Evolutionary conservation across 1,139 yeast genomes (phyloP).

Genomic region (Debaryomyces sp.): DNA sequence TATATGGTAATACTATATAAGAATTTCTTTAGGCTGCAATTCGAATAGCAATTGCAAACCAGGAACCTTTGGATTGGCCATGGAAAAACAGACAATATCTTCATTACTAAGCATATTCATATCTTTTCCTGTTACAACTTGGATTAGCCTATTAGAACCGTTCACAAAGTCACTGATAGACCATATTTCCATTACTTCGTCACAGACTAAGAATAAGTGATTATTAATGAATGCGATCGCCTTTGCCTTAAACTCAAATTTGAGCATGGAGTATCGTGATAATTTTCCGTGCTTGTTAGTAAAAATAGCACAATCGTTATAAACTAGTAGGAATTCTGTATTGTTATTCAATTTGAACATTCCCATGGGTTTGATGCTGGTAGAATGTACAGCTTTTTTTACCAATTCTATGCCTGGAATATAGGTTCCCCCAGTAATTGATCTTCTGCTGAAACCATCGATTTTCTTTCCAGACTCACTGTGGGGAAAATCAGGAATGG

Average conservation of each 20-base stretch:
- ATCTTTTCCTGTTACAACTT: conserved; percentile 75
- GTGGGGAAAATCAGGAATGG: conserved; percentile 51
- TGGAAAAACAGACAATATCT: conserved; percentile 48
- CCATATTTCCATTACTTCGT: conserved; percentile 74
- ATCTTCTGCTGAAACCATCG: conserved; percentile 36
- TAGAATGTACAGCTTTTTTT: conserved; percentile 34
- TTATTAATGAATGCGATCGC: conserved; percentile 59
- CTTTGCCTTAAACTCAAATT: conserved; percentile 64
- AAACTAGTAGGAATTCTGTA: conserved; percentile 62
- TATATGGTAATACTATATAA: background rate
- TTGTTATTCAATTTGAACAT: conserved; percentile 61
- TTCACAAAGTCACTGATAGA: conserved; percentile 54
- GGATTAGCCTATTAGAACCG: conserved; percentile 59
- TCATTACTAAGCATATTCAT: conserved; percentile 47
- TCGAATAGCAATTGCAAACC: conserved; percentile 62
- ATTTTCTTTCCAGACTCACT: conserved; percentile 22
- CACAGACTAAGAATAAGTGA: conserved; percentile 62
- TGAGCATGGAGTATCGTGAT: conserved; percentile 56
- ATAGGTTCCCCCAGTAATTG: conserved; percentile 10
- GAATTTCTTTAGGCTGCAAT: conserved; percentile 6
- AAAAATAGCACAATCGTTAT: conserved; percentile 73
- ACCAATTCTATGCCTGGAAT: conserved; percentile 33
- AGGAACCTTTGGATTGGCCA: conserved; percentile 72
- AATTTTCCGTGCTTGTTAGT: conserved; percentile 69
- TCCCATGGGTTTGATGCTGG: conserved; percentile 56